Conservation (phyloP, 1,284 basidiomycete genomes). For the Ganoderma lucidum region DNA sequence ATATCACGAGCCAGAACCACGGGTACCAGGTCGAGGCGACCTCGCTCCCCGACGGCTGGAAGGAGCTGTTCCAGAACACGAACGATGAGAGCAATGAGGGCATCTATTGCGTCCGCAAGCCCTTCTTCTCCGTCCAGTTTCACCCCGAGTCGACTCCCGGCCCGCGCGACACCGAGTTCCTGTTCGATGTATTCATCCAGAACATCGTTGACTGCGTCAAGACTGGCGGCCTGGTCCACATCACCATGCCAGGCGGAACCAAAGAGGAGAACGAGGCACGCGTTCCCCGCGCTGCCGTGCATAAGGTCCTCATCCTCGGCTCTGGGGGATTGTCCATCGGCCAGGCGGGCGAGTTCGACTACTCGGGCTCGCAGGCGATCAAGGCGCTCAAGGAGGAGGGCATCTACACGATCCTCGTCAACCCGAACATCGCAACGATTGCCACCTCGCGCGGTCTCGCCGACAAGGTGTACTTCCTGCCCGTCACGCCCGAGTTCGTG, state of each 20-base stretch:
- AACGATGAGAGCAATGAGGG: conserved; percentile 99
- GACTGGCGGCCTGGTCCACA: conserved; percentile 76
- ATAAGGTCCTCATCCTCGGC: conserved; percentile 96
- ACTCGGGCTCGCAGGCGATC: conserved; percentile 98
- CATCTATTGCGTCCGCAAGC: conserved; percentile 91
- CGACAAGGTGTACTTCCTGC: conserved; percentile 99
- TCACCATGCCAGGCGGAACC: conserved; percentile 89
- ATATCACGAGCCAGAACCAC: conserved; percentile 99
- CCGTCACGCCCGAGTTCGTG: conserved; percentile 97
- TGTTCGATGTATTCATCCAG: conserved; percentile 98
- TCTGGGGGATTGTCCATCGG: conserved; percentile 99
- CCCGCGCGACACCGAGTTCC: conserved; percentile 97
- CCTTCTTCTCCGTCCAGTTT: conserved; percentile 99
- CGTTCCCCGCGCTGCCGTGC: conserved; percentile 81
- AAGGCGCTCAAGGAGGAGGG: conserved; percentile 99
- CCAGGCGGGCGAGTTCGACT: conserved; percentile 99
- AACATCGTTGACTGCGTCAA: conserved; percentile 82
- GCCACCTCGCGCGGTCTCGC: conserved; percentile 97
- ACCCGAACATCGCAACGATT: conserved; percentile 99
- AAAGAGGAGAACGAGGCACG: conserved; percentile 85
- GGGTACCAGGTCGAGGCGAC: conserved; percentile 94
- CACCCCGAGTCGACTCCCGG: conserved; percentile 99
- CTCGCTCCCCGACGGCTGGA: conserved; percentile 88
- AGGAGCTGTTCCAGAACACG: conserved; percentile 95
- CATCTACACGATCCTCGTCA: conserved; percentile 98